phyloP scores from a whole-genome alignment of 306 rosid genomes.

The Lithocarpus polystachyus region DNA sequence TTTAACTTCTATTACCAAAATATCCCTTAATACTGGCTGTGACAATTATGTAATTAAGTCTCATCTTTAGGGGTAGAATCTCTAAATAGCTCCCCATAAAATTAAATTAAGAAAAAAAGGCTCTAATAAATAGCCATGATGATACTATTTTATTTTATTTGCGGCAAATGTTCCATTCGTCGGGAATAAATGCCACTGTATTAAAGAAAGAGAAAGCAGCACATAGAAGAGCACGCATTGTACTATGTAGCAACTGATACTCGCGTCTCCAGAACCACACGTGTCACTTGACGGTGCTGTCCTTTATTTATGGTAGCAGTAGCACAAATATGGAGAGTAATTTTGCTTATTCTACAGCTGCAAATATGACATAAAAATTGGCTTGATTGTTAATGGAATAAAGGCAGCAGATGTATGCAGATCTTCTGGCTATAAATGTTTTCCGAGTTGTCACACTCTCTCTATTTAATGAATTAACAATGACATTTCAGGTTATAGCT shows the following conservation, averaged over 20 bases:
- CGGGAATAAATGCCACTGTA: slow-evolving; percentile 14
- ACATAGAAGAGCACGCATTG: neutral
- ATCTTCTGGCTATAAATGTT: neutral
- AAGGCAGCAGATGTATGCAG: slow-evolving; percentile 14
- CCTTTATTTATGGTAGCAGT: neutral
- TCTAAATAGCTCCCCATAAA: neutral
- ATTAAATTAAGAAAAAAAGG: too few species aligned
- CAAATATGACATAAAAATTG: neutral
- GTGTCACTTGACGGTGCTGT: neutral
- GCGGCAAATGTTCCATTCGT: neutral
- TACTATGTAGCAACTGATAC: neutral
- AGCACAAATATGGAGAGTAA: neutral
- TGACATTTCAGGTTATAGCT: slow-evolving; percentile 3
- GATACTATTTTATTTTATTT: too few species aligned
- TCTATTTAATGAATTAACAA: slow-evolving; percentile 1
- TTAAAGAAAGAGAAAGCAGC: neutral
- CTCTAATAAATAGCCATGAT: too few species aligned
- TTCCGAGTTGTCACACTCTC: slow-evolving; percentile 24
- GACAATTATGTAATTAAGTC: slow-evolving; percentile 9
- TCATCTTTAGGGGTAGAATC: neutral
- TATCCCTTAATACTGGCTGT: neutral
- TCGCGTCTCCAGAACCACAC: neutral
- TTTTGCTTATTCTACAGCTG: neutral
- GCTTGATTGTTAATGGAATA: slow-evolving; percentile 23
- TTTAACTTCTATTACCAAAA: neutral